Evolutionary conservation across 257 asterid genomes (phyloP).

Genomic region (Fraxinus anomala): DNA sequence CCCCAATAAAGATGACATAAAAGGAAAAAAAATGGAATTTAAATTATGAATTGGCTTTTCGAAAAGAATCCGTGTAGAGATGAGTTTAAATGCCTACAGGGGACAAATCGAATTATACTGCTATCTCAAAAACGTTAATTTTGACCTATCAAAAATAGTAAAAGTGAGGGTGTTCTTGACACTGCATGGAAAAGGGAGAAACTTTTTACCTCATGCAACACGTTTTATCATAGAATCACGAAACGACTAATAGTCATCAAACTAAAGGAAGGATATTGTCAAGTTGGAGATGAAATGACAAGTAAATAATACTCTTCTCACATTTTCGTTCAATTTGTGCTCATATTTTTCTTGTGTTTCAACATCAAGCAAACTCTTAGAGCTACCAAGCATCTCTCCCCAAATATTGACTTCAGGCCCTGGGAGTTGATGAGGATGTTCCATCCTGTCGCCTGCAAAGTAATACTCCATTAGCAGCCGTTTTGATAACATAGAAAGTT

Average conservation of each 20-base stretch:
- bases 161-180: not conserved
- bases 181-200: not conserved
- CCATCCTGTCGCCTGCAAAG: conserved; percentile 50
- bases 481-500: not conserved
- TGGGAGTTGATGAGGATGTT: conserved; percentile 37
- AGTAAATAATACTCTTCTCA: not conserved
- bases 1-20: not conserved
- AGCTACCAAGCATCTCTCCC: conserved; percentile 55
- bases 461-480: conserved; percentile 31
- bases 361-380: conserved; percentile 37
- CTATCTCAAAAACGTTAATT: not conserved
- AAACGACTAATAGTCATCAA: not conserved
- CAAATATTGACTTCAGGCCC: conserved; percentile 51
- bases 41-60: not conserved
- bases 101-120: not conserved
- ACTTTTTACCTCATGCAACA: not conserved
- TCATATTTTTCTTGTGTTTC: conserved; percentile 36
- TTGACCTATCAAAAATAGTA: not conserved
- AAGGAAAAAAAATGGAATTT: not conserved
- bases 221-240: not conserved
- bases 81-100: not conserved
- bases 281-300: not conserved
- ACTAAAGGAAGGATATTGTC: not conserved
- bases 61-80: not conserved
- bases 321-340: not conserved